phyloP scores from a whole-genome alignment of 2,329 filamentous ascomycete genomes.

The Alternaria gaisen region DNA sequence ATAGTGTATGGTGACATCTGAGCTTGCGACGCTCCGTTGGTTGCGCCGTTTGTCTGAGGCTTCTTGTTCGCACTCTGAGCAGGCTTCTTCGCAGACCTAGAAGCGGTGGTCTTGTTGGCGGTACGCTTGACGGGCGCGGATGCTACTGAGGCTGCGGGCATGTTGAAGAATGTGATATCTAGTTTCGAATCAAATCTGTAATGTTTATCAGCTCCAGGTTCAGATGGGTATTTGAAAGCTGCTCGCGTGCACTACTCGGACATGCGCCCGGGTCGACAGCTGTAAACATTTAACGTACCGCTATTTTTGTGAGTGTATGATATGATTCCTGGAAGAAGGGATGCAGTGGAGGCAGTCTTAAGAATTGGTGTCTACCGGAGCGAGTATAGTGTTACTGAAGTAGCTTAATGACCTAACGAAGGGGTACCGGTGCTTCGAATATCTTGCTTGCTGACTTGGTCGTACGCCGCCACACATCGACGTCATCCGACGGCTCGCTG shows the following conservation, averaged over 20 bases:
- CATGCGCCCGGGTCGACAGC: slow-evolving; percentile 12
- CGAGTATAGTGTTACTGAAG: slow-evolving; percentile 12
- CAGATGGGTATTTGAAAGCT: background rate
- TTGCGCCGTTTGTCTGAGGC: slow-evolving; percentile 35
- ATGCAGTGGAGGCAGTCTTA: background rate
- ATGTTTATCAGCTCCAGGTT: slow-evolving; percentile 11
- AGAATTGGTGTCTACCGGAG: slow-evolving; percentile 6
- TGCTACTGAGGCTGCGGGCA: slow-evolving; percentile 47
- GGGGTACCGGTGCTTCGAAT: slow-evolving; percentile 23
- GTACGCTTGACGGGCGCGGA: slow-evolving; percentile 47
- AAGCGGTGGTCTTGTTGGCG: slow-evolving; percentile 39
- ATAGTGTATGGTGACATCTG: slow-evolving; percentile 59
- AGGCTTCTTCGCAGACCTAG: slow-evolving; percentile 42
- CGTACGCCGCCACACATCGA: slow-evolving; percentile 44
- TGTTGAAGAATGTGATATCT: slow-evolving; percentile 20
- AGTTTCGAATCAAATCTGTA: background rate
- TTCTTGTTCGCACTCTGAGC: slow-evolving; percentile 26
- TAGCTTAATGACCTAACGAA: slow-evolving; percentile 20
- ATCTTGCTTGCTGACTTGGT: slow-evolving; percentile 33
- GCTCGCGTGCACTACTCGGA: slow-evolving; percentile 33
- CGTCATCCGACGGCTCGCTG: slow-evolving; percentile 40
- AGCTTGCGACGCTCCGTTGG: slow-evolving; percentile 36
- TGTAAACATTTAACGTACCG: slow-evolving; percentile 24
- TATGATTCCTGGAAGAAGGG: background rate
- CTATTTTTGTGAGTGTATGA: background rate